Conservation (phyloP, 176 grass and related monocot species). For the Ampelocalamus luodianensis region DNA sequence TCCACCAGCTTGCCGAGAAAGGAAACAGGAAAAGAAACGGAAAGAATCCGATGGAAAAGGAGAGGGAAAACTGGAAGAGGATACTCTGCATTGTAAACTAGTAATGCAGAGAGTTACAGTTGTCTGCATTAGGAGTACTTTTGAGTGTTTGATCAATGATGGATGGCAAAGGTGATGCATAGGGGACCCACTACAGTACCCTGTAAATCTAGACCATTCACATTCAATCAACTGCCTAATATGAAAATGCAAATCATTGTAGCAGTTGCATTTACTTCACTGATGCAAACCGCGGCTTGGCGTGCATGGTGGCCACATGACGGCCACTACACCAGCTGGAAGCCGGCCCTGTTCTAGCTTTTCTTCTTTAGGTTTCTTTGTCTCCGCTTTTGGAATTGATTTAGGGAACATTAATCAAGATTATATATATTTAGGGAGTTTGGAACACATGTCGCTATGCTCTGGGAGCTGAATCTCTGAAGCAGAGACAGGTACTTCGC, state of each 20-base stretch:
- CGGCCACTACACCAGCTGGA: conserved; percentile 52
- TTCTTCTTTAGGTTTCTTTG: conserved; percentile 33
- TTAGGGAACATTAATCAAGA: conserved; percentile 1
- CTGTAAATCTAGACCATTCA: too few relatives aligned
- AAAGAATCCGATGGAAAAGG: conserved; percentile 16
- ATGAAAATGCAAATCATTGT: too few relatives aligned
- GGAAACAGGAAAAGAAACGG: conserved; percentile 42
- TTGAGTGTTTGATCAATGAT: too few relatives aligned
- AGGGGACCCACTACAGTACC: too few relatives aligned
- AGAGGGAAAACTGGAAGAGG: neutral
- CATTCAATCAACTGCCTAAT: too few relatives aligned
- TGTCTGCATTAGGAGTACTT: too few relatives aligned
- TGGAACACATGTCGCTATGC: neutral
- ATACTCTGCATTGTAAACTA: too few relatives aligned
- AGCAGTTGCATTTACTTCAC: too few relatives aligned
- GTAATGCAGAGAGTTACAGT: too few relatives aligned
- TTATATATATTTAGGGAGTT: neutral
- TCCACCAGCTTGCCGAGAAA: conserved; percentile 28
- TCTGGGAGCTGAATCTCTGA: neutral
- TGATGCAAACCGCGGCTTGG: conserved; percentile 45
- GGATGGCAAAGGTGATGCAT: too few relatives aligned
- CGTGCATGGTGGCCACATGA: conserved; percentile 54
- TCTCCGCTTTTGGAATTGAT: conserved; percentile 41
- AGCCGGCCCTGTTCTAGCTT: conserved; percentile 11
- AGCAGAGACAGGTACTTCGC: neutral